These are phyloP conservation scores for Avena atlantica DNA, from an alignment of 176 grass and related monocot species.

Conservation along the genomic window DNA sequence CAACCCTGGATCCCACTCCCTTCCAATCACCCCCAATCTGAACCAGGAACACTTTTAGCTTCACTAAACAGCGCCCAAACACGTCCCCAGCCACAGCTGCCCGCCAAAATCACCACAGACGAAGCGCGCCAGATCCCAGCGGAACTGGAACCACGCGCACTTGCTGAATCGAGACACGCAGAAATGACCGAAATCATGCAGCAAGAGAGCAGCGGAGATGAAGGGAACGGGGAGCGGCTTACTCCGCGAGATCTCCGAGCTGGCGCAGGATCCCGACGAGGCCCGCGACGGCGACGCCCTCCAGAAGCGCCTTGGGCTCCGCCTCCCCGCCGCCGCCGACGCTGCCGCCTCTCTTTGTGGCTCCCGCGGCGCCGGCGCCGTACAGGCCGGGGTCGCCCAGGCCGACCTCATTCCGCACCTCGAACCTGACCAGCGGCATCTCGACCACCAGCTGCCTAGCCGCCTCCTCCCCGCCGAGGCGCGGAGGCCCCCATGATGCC, in stretches of 20 bases:
- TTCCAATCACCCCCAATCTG: background rate
- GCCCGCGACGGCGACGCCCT: conserved; percentile 92
- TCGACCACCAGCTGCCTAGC: background rate
- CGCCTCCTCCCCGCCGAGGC: conserved; percentile 35
- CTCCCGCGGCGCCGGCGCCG: conserved; percentile 32
- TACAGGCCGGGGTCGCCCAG: conserved; percentile 81
- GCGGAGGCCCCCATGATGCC: background rate
- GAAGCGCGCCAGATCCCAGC: conserved; percentile 28
- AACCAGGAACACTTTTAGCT: background rate
- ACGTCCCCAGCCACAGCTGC: background rate
- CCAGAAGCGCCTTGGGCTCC: conserved; percentile 87
- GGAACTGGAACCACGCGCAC: background rate
- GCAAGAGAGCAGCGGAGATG: background rate
- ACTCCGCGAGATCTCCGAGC: conserved; percentile 98
- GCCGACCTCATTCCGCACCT: conserved; percentile 92
- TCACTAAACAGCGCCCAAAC: background rate
- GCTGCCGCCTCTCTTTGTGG: conserved; percentile 1
- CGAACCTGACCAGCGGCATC: conserved; percentile 94
- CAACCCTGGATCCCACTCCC: conserved; percentile 27
- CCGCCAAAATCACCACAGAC: background rate
- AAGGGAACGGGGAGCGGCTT: conserved; percentile 2
- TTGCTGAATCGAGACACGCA: background rate
- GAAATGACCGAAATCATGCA: background rate
- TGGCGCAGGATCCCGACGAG: conserved; percentile 98
- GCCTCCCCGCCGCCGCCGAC: conserved; percentile 46